Base-by-base conservation (phyloP, 2,329 filamentous ascomycete species). In the Fusarium sp. region DNA sequence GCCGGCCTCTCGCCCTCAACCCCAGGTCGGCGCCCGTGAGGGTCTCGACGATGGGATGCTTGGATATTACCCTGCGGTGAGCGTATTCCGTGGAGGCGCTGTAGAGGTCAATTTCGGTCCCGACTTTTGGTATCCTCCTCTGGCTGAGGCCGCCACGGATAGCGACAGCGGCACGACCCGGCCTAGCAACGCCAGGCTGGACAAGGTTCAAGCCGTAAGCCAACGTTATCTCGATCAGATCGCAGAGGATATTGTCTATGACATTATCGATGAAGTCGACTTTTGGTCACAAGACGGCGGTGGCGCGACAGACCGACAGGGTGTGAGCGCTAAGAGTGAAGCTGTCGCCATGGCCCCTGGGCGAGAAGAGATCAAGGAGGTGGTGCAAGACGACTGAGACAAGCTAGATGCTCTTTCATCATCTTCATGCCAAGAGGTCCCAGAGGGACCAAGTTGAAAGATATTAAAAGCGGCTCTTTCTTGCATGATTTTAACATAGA, bases 71-170 rank as follows among this genome's bases (percentile, higher is more conserved):
- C 95, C 95, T 2, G 92, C 93, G 19, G 87, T 99, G 17, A 95
- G 93, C 68, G 90, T 95, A 19, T 98, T 97, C 77, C 88, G 91
- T 39, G 94, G 93, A 48, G 95, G 94, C 21, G 90, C 93, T 2
- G 93, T 91, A 14, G 91, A 98, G 74, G 89, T 94, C 69, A 97
- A 97, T 75, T 97, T 99, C 72, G 94, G 95, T 1, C 93, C 92
- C 0, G 83, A 95, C 29, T 98, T 97, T 79, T 97, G 93, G 93
- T 90, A 82, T 72, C 92, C 93, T 14, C 93, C 93, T 1, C 82
- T 86, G 4, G 84, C 82, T 17, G 80, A 82, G 44, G 78, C 76
- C 29, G 73, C 77, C n/a, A 73, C 74, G 14, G 72, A 74, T 23
- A 76, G 76, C 10, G 82, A 84, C 48, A 78, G 79, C 10, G 82